Base-by-base conservation (phyloP, 768 basidiomycete species). In the Leccinum pellstonianum region DNA sequence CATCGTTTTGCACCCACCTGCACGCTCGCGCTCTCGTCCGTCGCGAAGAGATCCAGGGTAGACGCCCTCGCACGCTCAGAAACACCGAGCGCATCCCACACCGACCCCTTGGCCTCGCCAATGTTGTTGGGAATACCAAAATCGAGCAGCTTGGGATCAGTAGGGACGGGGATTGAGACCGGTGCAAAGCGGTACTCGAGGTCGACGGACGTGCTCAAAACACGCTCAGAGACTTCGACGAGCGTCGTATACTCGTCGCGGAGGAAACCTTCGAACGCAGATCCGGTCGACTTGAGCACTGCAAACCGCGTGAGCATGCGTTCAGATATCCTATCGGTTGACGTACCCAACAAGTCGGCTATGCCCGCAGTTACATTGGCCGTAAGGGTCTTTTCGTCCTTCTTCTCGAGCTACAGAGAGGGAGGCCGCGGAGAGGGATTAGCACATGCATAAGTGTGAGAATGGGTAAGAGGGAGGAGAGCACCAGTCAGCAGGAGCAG, bases 221-320 rank as follows among this genome's bases (percentile, higher is more conserved):
- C 88, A 9, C 96, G 84, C 64, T 98, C 96, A 65, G 86, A 74
- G 48, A 96, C 95, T 63, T 90, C 86, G 14, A 73, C 77, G 21
- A 96, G 83, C 1, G 92, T 95, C n/a, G 95, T 95, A 75, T 86
- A 92, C 68, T 94, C 91, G 73, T 96, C 94, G 3, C 84, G 81
- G 52, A 90, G 71, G 74, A 95, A 98, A 27, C 82, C 80, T 56
- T 86, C 81, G 70, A 98, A 98, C 0, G 88, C 83, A 0, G 92
- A 94, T 12, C 93, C 95, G 4, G 90, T 86, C 35, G 90, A 85
- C 76, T 98, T 98, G 67, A 98, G 83, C 14, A 97, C 95, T 92
- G 64, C 15, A 11, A 2, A 41, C 25, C 12, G 0, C 2, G 15
- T 62, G 11, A 43, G 12, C 43, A 21, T 6, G 31, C n/a, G 3